Evolutionary conservation across 352 stramenopile species (phyloP).

Genomic region (Thalassiosira allenii): DNA sequence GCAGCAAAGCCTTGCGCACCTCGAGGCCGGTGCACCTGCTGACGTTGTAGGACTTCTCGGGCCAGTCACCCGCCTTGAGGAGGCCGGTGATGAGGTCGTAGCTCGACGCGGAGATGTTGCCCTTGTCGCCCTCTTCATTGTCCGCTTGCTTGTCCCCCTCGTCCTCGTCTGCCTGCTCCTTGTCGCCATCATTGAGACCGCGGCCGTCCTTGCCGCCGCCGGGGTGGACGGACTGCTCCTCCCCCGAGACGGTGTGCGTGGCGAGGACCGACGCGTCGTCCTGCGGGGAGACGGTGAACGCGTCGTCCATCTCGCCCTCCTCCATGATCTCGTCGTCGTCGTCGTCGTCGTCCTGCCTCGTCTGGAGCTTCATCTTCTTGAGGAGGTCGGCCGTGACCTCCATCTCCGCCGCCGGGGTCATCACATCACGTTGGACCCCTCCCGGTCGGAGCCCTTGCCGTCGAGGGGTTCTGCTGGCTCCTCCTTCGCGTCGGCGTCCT

Average conservation of each 20-base stretch:
- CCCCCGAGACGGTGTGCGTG: conserved; percentile 46
- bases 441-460: conserved; percentile 8
- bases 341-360: conserved; percentile 61
- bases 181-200: conserved; percentile 9
- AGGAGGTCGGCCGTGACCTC: conserved; percentile 84
- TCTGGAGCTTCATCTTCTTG: conserved; percentile 84
- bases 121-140: conserved; percentile 59
- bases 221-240: conserved; percentile 42
- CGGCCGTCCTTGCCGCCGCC: conserved; percentile 33
- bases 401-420: conserved; percentile 49
- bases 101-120: conserved; percentile 70
- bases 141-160: conserved; percentile 49
- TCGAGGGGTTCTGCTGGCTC: conserved; percentile 8
- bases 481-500: conserved; percentile 19
- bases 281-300: conserved; percentile 21
- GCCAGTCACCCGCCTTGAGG: conserved; percentile 83
- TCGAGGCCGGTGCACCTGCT: conserved; percentile 85
- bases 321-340: conserved; percentile 78
- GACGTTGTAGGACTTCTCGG: conserved; percentile 87
- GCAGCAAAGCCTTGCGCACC: conserved; percentile 84
- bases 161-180: conserved; percentile 24
- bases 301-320: conserved; percentile 62
- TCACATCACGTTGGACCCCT: conserved; percentile 14
- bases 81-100: conserved; percentile 87
- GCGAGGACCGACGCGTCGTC: conserved; percentile 40